These are phyloP conservation scores for Albugo laibachii DNA, from an alignment of 352 stramenopile genomes.

Conservation along the genomic window DNA sequence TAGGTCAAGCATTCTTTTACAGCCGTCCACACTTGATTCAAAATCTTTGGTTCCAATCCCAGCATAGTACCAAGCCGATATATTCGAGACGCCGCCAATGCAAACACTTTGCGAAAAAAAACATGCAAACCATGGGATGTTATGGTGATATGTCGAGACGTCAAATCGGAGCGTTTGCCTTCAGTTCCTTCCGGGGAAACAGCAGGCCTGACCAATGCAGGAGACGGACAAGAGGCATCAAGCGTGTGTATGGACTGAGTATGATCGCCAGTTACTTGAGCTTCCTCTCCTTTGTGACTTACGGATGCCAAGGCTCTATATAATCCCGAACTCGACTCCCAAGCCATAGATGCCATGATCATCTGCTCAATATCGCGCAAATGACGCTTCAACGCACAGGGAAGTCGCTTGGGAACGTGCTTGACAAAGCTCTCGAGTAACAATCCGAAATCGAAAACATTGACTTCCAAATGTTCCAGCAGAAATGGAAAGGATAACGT, in stretches of 20 bases:
- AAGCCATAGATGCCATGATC: slow-evolving; percentile 59
- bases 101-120: slow-evolving; percentile 75
- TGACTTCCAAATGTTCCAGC: slow-evolving; percentile 47
- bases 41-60: slow-evolving; percentile 41
- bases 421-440: slow-evolving; percentile 79
- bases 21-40: slow-evolving; percentile 76
- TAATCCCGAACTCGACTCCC: slow-evolving; percentile 46
- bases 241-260: too few species aligned
- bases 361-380: slow-evolving; percentile 74
- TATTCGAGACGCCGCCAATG: slow-evolving; percentile 58
- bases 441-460: slow-evolving; percentile 74
- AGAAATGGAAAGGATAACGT: slow-evolving; percentile 71
- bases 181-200: too few species aligned
- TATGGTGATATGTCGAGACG: background rate
- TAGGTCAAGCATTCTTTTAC: slow-evolving; percentile 66
- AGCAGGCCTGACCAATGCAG: too few species aligned
- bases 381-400: slow-evolving; percentile 58
- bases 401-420: slow-evolving; percentile 36
- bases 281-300: slow-evolving; percentile 5
- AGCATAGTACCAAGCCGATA: slow-evolving; percentile 47
- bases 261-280: background rate
- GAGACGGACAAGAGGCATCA: too few species aligned
- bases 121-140: slow-evolving; percentile 36
- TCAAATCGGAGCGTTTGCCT: too few species aligned
- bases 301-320: slow-evolving; percentile 35